Percentiles rank a stretch among this genome's conserved stretches.
phyloP scores from a whole-genome alignment of 78 protist genomes.

The Mantamonas sphyraenae region DNA sequence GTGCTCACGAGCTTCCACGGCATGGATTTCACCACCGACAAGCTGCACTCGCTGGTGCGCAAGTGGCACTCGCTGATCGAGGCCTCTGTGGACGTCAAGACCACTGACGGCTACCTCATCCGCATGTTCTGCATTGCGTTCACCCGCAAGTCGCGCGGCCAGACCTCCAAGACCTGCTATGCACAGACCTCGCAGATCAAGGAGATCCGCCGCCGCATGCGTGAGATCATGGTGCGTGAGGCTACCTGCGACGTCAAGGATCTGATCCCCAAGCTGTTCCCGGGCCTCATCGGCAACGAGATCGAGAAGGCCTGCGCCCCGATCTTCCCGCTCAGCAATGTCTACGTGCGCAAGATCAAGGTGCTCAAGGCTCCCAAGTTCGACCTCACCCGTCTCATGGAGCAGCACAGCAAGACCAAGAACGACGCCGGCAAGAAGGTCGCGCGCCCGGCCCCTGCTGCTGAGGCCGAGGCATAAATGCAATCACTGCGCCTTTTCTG shows the following conservation, averaged over 20 bases:
- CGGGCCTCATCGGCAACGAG: constrained; percentile 79
- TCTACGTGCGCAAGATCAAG: constrained; percentile 93
- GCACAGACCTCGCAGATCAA: constrained; percentile 83
- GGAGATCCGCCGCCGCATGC: constrained; percentile 88
- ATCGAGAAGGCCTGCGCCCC: constrained; percentile 73
- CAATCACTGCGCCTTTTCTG: no score
- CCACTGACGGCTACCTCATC: constrained; percentile 85
- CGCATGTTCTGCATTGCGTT: constrained; percentile 93
- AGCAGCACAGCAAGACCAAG: neutral
- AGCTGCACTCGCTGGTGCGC: constrained; percentile 70
- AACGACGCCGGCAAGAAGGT: neutral
- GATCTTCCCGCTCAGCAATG: constrained; percentile 94
- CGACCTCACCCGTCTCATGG: constrained; percentile 26
- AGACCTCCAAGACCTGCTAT: constrained; percentile 82
- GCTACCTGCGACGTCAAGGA: constrained; percentile 47
- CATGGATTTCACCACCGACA: constrained; percentile 95
- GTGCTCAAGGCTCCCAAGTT: constrained; percentile 84
- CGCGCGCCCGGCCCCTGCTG: neutral
- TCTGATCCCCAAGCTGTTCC: constrained; percentile 78
- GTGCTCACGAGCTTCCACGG: constrained; percentile 96
- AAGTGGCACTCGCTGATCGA: constrained; percentile 98
- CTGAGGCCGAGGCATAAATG: no score
- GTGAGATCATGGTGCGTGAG: constrained; percentile 80
- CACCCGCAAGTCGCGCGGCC: constrained; percentile 79
- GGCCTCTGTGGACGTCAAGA: constrained; percentile 82